Evolutionary conservation across 164 flowering plant genomes (phyloP), one percentile per base, ranked within the genome.

Genomic region (Akebia trifoliata): DNA sequence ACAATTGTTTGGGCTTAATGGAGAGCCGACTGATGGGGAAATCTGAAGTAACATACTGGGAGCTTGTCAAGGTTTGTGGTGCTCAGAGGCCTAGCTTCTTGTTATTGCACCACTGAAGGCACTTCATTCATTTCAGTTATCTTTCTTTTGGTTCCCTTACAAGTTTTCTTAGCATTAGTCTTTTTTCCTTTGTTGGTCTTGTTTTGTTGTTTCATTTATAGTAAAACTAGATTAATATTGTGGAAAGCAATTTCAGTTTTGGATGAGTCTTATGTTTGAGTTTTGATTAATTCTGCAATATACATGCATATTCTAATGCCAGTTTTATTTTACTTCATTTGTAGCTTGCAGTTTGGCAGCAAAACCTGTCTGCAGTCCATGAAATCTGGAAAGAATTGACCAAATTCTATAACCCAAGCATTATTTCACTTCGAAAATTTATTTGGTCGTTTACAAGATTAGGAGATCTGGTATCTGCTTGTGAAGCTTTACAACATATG

Each of bases 281-380:
- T n/a, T n/a, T n/a, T n/a, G n/a, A n/a, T n/a, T n/a, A n/a, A n/a
- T n/a, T n/a, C n/a, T n/a, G n/a, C n/a, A n/a, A n/a, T n/a, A n/a
- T n/a, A n/a, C n/a, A n/a, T n/a, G n/a, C n/a, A n/a, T n/a, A n/a
- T n/a, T n/a, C n/a, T n/a, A n/a, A n/a, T n/a, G n/a, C n/a, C n/a
- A n/a, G n/a, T n/a, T n/a, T n/a, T n/a, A n/a, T n/a, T n/a, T n/a
- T n/a, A n/a, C n/a, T 28, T 55, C 36, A 47, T 4, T 37, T 72
- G 66, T 84, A 92, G 98, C 81, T 92, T 71, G 90, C 98, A 72
- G 93, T 82, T 71, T 71, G 56, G 75, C 82, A 77, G 78, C 28
- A 77, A 66, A 78, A 81, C 59, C 66, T 78, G 28, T 57, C 77
- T 65, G 83, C 79, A n/a, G 83, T 74, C 50, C 78, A 74, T 72